Percentiles rank a stretch among this genome's conserved stretches.
phyloP scores from a whole-genome alignment of 2,329 filamentous ascomycete species.

The Penicillium concentricum region DNA sequence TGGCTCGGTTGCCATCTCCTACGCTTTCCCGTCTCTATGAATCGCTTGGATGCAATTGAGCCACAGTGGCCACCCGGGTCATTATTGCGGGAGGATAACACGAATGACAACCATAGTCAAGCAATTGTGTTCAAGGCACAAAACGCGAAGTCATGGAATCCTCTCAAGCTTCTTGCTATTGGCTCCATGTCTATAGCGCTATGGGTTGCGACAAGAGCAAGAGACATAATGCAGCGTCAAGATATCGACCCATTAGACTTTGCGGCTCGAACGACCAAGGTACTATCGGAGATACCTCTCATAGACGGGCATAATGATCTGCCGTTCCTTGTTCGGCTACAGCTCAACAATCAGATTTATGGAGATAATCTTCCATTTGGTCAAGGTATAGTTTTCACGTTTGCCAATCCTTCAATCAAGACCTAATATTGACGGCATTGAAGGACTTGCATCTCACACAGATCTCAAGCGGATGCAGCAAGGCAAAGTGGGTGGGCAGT shows the following conservation, averaged over 20 bases:
- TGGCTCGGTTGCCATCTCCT: background rate
- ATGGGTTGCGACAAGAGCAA: background rate
- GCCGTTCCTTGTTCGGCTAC: background rate
- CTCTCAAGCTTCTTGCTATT: background rate
- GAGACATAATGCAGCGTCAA: background rate
- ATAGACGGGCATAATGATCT: background rate
- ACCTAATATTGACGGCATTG: background rate
- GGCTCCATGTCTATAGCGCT: background rate
- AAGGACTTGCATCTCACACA: background rate
- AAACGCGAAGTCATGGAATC: background rate
- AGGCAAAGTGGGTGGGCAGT: background rate
- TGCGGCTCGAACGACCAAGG: background rate
- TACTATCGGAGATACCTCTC: background rate
- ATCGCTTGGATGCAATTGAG: background rate
- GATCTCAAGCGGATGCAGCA: background rate
- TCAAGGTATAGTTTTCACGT: background rate
- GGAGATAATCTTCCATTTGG: background rate
- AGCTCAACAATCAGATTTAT: background rate
- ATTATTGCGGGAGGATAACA: background rate
- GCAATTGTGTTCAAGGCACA: background rate
- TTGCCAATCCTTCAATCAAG: background rate
- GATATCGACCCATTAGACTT: background rate
- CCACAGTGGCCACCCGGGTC: background rate
- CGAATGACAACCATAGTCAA: background rate
- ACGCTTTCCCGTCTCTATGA: background rate